Percentiles rank a stretch among this genome's conserved stretches.
phyloP scores from a whole-genome alignment of 2,329 filamentous ascomycete species.

The Fusarium scirpi region DNA sequence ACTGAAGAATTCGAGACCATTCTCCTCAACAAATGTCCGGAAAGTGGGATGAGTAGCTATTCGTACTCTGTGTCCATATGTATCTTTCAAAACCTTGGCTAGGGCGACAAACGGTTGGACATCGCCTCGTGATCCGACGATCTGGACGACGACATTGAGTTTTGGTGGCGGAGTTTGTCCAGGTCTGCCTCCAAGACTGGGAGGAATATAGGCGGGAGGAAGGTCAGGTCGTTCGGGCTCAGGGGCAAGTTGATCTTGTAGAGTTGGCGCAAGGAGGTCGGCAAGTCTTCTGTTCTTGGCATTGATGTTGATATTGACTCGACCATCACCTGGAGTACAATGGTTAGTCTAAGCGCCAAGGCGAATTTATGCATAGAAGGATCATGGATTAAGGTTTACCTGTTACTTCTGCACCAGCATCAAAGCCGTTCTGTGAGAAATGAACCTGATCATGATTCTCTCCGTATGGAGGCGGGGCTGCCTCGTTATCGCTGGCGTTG shows the following conservation, averaged over 20 bases:
- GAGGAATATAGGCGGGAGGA: slow-evolving; percentile 77
- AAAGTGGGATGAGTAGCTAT: slow-evolving; percentile 80
- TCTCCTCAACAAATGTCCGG: slow-evolving; percentile 74
- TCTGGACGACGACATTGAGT: slow-evolving; percentile 79
- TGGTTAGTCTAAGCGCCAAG: slow-evolving; percentile 28
- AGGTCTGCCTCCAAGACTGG: slow-evolving; percentile 75
- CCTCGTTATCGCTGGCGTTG: slow-evolving; percentile 53
- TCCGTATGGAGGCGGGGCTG: slow-evolving; percentile 70
- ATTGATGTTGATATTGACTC: slow-evolving; percentile 83
- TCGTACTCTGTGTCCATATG: slow-evolving; percentile 77
- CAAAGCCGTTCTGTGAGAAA: slow-evolving; percentile 71
- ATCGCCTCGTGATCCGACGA: slow-evolving; percentile 79
- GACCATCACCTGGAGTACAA: slow-evolving; percentile 71
- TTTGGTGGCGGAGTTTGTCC: slow-evolving; percentile 67
- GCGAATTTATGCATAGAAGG: not conserved
- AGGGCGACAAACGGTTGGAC: slow-evolving; percentile 81
- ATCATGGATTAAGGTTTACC: slow-evolving; percentile 50
- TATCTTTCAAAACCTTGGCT: slow-evolving; percentile 72
- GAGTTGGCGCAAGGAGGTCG: slow-evolving; percentile 73
- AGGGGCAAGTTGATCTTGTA: slow-evolving; percentile 67
- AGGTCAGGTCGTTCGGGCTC: slow-evolving; percentile 60
- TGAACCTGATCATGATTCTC: slow-evolving; percentile 67
- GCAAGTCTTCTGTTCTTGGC: slow-evolving; percentile 75
- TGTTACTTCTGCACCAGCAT: slow-evolving; percentile 70
- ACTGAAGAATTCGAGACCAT: slow-evolving; percentile 79